Evolutionary conservation across 2,329 filamentous ascomycete genomes (phyloP).

Genomic region (Reticulascus tulasneorum): DNA sequence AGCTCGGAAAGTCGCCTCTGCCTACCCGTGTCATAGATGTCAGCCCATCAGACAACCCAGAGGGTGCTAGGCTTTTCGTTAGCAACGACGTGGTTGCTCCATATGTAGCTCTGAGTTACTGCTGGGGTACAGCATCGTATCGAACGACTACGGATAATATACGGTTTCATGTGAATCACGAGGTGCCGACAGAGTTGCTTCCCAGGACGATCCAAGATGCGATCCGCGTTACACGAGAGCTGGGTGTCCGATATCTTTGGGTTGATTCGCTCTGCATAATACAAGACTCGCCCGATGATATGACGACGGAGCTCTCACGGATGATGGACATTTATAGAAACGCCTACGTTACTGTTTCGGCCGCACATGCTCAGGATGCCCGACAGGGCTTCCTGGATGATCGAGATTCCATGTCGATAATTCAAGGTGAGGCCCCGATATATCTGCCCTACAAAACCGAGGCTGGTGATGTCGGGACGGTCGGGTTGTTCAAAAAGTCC

Average conservation of each 20-base stretch:
- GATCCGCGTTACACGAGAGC: conserved; percentile 1
- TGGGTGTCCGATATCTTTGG: conserved; percentile 15
- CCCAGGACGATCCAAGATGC: conserved; percentile 11
- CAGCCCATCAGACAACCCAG: not conserved
- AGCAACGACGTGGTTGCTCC: conserved; percentile 2
- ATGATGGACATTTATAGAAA: conserved; percentile 12
- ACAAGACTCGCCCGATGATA: conserved; percentile 12
- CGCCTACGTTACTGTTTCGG: conserved; percentile 8
- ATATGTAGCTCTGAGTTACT: conserved; percentile 18
- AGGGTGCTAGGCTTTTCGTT: conserved; percentile 2
- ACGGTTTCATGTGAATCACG: too few relatives aligned
- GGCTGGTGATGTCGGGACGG: not conserved
- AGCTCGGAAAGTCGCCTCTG: too few relatives aligned
- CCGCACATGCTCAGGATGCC: not conserved
- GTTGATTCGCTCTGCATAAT: conserved; percentile 15
- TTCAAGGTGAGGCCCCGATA: too few relatives aligned
- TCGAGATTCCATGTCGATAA: too few relatives aligned
- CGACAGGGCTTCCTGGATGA: conserved; percentile 2
- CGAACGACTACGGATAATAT: conserved; percentile 2
- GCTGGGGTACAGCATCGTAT: conserved; percentile 9
- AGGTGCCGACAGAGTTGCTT: too few relatives aligned
- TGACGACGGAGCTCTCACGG: conserved; percentile 5
- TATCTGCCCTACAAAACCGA: conserved; percentile 1
- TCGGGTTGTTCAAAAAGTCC: too few relatives aligned
- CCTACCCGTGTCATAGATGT: conserved; percentile 10